Base-by-base conservation (phyloP, 2,329 filamentous ascomycete species). In the Alternaria arborescens region DNA sequence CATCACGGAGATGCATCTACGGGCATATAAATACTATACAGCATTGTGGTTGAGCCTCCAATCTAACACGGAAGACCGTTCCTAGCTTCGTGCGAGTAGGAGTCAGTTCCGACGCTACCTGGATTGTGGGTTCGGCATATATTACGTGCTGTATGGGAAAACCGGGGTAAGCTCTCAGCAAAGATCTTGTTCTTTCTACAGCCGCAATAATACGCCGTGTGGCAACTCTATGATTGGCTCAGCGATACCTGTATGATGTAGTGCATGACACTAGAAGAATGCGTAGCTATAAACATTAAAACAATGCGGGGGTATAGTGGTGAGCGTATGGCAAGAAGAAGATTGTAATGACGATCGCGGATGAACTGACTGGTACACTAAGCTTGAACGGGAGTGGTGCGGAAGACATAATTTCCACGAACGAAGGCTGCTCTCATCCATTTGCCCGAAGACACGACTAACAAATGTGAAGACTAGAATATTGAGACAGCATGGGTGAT, bases 301-400 rank as follows among this genome's bases (percentile, higher is more conserved):
- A 38, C n/a, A 14, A 50, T 38, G 46, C 30, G 32, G 46, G 32
- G 32, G 4, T 36, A 7, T 5, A 38, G 46, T n/a, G 1, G 32
- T 50, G 3, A 20, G 14, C 34, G 4, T 10, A 14, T n/a, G 20
- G 46, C 30, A 38, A 36, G 46, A 50, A 24, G 32, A 38, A 16
- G 14, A 36, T 50, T 48, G 46, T 20, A 30, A 48, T 48, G 46
- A 48, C 46, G 32, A 50, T 36, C 32, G 16, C 46, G 20, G 46
- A 38, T 20, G 18, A 22, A 18, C 30, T n/a, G 22, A 24, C 3
- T 48, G 20, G 28, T 24, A 18, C 14, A 18, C 46, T 50, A 50
- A 50, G 22, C 46, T 18, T 6, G 3, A 38, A 12, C 24, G 5
- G 20, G 32, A 50, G 36, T 50, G 8, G 32, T 2, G 46, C 46